A percentile compares a stretch with the other conserved stretches of the same genome.
Conservation (phyloP, 176 grass and related monocot genomes). For the Carex pumila region DNA sequence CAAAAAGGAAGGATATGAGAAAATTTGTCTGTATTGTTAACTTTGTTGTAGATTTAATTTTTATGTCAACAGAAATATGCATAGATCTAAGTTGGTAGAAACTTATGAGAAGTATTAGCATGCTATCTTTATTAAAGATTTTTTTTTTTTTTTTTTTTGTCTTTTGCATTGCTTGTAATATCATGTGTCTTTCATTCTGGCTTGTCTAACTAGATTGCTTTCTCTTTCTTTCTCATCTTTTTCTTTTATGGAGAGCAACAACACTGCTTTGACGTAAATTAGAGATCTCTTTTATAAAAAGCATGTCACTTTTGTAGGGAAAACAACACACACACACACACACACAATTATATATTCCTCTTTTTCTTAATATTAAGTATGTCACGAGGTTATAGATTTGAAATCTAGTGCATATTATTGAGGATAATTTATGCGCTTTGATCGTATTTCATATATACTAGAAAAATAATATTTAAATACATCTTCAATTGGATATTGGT, state of each 20-base stretch:
- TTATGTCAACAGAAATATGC: not conserved
- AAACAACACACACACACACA: not conserved
- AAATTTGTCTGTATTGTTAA: not conserved
- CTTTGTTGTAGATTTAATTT: not conserved
- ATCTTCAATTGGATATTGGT: not conserved
- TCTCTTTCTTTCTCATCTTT: not conserved
- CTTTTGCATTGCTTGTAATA: not conserved
- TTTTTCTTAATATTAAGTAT: not conserved
- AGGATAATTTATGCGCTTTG: not conserved
- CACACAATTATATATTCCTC: not conserved
- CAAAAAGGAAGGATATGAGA: not conserved
- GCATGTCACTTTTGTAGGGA: not conserved
- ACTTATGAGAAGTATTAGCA: not conserved
- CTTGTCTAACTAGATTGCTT: not conserved
- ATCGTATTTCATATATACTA: not conserved
- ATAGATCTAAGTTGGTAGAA: not conserved
- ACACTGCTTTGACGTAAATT: conserved; percentile 3
- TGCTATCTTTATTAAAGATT: not conserved
- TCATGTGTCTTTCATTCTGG: not conserved
- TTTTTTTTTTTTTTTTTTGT: not conserved
- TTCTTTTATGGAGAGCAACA: conserved; percentile 23
- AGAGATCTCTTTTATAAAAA: conserved; percentile 7
- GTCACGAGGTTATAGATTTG: not conserved
- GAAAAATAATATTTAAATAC: not conserved
- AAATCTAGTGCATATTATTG: not conserved